Base-by-base conservation (phyloP, 805 yeast species). In the Kregervanrija delftensis region DNA sequence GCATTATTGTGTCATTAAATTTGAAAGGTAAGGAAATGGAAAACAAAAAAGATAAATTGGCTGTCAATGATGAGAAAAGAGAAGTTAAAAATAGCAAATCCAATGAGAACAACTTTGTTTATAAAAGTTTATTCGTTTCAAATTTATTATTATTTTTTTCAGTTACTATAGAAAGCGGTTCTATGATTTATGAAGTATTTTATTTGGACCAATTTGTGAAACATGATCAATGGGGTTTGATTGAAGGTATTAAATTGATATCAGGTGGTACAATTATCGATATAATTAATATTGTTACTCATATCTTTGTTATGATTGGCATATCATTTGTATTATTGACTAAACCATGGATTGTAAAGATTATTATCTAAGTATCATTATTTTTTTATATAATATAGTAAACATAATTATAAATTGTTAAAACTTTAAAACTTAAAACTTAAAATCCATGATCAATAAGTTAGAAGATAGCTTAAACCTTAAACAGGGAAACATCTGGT, bases 401-500 rank as follows among this genome's bases (percentile, higher is more conserved):
- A 22, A 22, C 28, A 22, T 22, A 22, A 22, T 22, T 22, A 22
- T 22, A 22, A 22, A 22, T 22, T 22, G 28, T 22, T 22, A 22
- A 22, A 4, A 22, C 28, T 22, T 22, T 22, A 22, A 22, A 22
- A 22, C 28, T 22, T 22, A 22, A 22, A 6, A 22, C 28, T 22
- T 22, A 22, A 22, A 15, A 35, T 13, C 12, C 12, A 10, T 16
- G 35, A 16, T 9, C 11, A 22, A 30, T 16, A 32, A 14, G 13
- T 16, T 9, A 16, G 3, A 5, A 5, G 1, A 17, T 37, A 31
- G 43, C 8, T 14, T 30, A 36, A 14, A 49, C 15, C 28, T 44
- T 48, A 45, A 52, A 63, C 35, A 73, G 49, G 4, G 74, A 56
- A 50, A 74, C 81, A 32, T 72, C 76, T 3, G 90, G 89, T 54